Evolutionary conservation across 2,329 filamentous ascomycete species (phyloP).

Genomic region (Penicillium sp.): DNA sequence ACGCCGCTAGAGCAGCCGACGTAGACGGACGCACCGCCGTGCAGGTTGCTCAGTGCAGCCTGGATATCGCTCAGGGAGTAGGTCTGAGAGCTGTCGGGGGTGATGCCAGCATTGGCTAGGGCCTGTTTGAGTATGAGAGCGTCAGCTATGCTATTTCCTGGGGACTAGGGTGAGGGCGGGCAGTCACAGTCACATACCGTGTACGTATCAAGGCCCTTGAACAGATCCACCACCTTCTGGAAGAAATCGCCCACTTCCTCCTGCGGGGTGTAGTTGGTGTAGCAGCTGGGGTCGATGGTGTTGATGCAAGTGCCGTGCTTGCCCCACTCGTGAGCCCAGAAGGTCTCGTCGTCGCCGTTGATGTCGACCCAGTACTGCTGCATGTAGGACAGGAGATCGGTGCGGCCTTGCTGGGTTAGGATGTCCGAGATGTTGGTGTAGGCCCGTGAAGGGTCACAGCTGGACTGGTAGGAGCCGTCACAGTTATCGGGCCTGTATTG

Average conservation of each 20-base stretch:
- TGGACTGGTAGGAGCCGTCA: slow-evolving; percentile 59
- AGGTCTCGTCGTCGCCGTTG: slow-evolving; percentile 54
- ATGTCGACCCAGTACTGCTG: slow-evolving; percentile 62
- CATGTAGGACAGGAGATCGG: slow-evolving; percentile 59
- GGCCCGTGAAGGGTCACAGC: slow-evolving; percentile 56
- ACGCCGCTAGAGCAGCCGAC: slow-evolving; percentile 52
- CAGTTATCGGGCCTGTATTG: slow-evolving; percentile 52
- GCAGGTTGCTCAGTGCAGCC: slow-evolving; percentile 49
- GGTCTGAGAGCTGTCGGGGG: slow-evolving; percentile 51
- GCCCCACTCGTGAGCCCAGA: slow-evolving; percentile 72
- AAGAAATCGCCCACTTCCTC: slow-evolving; percentile 63
- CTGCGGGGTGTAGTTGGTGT: slow-evolving; percentile 56
- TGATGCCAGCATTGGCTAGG: slow-evolving; percentile 58
- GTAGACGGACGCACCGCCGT: slow-evolving; percentile 53
- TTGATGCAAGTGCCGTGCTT: slow-evolving; percentile 73
- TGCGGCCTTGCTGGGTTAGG: slow-evolving; percentile 51
- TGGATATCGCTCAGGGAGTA: slow-evolving; percentile 56
- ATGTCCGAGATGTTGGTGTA: slow-evolving; percentile 62
- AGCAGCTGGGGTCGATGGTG: slow-evolving; percentile 67
- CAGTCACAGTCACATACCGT: slow-evolving; percentile 33
- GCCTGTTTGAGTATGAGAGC: slow-evolving; percentile 36
- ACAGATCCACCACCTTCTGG: slow-evolving; percentile 56
- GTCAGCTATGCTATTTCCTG: neutral
- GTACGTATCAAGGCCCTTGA: slow-evolving; percentile 59
- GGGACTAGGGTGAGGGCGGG: too few relatives aligned